phyloP scores from a whole-genome alignment of 371 early-diverging fungal species.

The Batrachochytrium dendrobatidis region DNA sequence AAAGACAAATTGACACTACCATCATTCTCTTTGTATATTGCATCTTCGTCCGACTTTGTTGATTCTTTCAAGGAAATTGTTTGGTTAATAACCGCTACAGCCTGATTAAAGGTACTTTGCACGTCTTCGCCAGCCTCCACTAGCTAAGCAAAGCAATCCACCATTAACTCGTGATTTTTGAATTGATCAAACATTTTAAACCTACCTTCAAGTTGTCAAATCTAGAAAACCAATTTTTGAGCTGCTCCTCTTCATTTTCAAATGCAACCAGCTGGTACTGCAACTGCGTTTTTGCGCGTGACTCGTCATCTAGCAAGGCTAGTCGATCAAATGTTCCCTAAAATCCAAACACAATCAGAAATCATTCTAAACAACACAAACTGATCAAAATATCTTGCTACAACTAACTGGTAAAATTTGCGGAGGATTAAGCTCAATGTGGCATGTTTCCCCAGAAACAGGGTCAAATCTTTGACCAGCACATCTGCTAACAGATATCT shows the following conservation, averaged over 20 bases:
- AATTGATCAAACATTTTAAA: no score
- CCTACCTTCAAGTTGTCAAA: constrained; percentile 39
- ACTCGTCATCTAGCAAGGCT: constrained; percentile 27
- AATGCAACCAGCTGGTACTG: constrained; percentile 42
- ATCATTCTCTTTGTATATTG: no score
- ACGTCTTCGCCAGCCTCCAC: no score
- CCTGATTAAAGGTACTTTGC: no score
- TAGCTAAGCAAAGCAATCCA: no score
- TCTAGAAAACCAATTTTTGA: constrained; percentile 41
- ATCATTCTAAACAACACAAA: background rate
- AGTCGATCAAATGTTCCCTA: constrained; percentile 40
- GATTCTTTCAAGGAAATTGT: no score
- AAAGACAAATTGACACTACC: no score
- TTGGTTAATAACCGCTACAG: no score
- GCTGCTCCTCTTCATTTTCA: constrained; percentile 40
- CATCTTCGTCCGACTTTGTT: no score
- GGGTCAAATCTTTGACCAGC: constrained; percentile 42
- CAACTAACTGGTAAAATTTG: constrained; percentile 27
- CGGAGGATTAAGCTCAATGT: constrained; percentile 44
- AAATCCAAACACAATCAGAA: background rate
- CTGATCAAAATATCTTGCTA: background rate
- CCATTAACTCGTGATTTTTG: no score
- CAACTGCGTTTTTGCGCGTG: constrained; percentile 27
- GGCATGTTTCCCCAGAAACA: constrained; percentile 36
- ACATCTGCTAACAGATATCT: constrained; percentile 34